Base-by-base conservation (phyloP, 495 filamentous ascomycete species). In the Aspergillus heteromorphus region DNA sequence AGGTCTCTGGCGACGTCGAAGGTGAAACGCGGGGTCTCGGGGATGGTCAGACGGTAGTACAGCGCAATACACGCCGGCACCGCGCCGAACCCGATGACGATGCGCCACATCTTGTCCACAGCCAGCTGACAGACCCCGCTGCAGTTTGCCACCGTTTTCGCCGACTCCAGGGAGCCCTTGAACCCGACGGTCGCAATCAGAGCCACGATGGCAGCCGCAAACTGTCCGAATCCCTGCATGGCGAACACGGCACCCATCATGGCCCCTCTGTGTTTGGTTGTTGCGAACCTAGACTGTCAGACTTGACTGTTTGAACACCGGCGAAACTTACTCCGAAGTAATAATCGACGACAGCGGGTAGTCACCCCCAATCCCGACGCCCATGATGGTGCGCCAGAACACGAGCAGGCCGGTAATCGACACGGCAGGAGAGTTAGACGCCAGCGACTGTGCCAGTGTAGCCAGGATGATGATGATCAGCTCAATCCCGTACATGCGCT, bases 181-280 rank as follows among this genome's bases (percentile, higher is more conserved):
- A 92, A 93, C 40, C 86, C 87, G 16, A 79, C 72, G 4, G 82
- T 86, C 42, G 89, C 77, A 62, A 90, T 85, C 31, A 91, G 70
- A 53, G 85, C 82, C 53, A 91, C 75, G 31, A 91, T 76, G 4
- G 86, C 86, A 47, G 84, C 87, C 18, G 71, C 73, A 54, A 91
- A 79, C 68, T 91, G 86, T 53, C 89, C 88, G 53, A 92, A 75
- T 55, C 87, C 87, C 65, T 92, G 89, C 83, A 90, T 91, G 56
- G 87, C 82, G 63, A 93, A 92, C 41, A 93, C 88, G 13, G 86
- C 79, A n/a, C 79, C 84, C 86, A 93, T 91, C 89, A 95, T 92
- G 43, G 85, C 87, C 48, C 89, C 89, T 51, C 89, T 79, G 85
- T 87, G 89, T 65, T 89, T 86, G 45, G 87, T 92, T 4, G 86